These are phyloP conservation scores for Penicillium simplicissimum DNA, from an alignment of 495 filamentous ascomycete genomes.

Conservation along the genomic window DNA sequence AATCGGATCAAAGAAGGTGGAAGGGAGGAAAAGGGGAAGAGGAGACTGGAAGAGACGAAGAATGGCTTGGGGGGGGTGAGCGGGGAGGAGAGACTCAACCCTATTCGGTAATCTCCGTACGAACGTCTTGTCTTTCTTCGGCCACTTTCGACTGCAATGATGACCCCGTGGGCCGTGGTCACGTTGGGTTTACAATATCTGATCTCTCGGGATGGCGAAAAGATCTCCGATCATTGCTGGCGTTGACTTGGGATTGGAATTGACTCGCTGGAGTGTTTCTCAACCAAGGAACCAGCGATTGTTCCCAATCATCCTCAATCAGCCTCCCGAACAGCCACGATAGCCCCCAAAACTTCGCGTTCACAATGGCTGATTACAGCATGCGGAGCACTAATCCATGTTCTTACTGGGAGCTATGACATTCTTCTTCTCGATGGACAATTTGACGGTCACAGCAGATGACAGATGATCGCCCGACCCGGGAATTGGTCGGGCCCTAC, in stretches of 20 bases:
- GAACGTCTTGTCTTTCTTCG: slow-evolving; percentile 1
- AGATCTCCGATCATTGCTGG: not conserved
- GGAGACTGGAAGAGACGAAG: slow-evolving; percentile 5
- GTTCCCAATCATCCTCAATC: slow-evolving; percentile 1
- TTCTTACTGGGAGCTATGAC: not conserved
- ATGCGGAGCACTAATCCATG: not conserved
- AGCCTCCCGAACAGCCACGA: slow-evolving; percentile 1
- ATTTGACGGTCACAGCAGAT: not conserved
- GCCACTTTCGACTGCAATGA: not conserved
- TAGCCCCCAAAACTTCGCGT: not conserved
- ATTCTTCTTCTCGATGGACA: not conserved
- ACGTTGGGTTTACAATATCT: slow-evolving; percentile 5
- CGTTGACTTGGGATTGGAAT: not conserved
- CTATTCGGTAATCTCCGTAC: slow-evolving; percentile 29
- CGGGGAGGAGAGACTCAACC: slow-evolving; percentile 33
- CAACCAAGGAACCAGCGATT: slow-evolving; percentile 1
- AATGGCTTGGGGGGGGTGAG: slow-evolving; percentile 20
- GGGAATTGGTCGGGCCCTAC: slow-evolving; percentile 18
- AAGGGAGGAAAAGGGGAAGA: slow-evolving; percentile 20
- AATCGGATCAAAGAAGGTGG: slow-evolving; percentile 33
- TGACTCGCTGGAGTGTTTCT: too few relatives aligned
- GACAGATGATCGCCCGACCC: slow-evolving; percentile 26
- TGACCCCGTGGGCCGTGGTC: not conserved
- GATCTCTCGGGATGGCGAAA: not conserved
- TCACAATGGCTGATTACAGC: not conserved